Evolutionary conservation across 768 basidiomycete genomes (phyloP).

Genomic region (Lactarius deliciosus): DNA sequence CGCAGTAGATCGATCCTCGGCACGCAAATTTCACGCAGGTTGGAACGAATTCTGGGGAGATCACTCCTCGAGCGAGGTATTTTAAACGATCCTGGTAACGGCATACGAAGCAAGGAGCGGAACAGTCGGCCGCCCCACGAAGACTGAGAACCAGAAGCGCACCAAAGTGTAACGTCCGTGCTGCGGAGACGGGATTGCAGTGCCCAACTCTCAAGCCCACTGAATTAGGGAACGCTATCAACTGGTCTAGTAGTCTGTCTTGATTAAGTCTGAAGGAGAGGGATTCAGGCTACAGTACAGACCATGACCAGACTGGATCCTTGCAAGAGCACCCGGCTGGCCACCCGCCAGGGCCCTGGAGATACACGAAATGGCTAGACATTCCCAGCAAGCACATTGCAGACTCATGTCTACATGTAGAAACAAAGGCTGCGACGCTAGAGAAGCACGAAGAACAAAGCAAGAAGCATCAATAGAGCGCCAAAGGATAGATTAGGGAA

Average conservation of each 20-base stretch:
- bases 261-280: constrained; percentile 1
- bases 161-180: neutral
- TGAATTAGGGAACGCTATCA: constrained; percentile 18
- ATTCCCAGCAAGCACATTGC: constrained; percentile 1
- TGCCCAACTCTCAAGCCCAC: neutral
- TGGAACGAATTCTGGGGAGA: constrained; percentile 9
- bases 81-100: constrained; percentile 13
- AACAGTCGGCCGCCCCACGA: neutral
- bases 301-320: neutral
- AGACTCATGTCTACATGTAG: neutral
- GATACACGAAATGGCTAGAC: neutral
- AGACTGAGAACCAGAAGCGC: neutral
- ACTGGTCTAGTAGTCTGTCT: neutral
- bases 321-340: neutral
- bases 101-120: constrained; percentile 2
- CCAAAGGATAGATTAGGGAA: constrained; percentile 9
- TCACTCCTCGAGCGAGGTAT: neutral
- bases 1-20: neutral
- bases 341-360: constrained; percentile 15
- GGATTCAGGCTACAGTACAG: neutral
- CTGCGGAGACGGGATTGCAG: constrained; percentile 1
- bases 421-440: constrained; percentile 8
- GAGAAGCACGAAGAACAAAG: constrained; percentile 14
- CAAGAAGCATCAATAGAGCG: neutral
- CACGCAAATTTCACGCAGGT: neutral